These are phyloP conservation scores for Dispira simplex DNA, from an alignment of 192 early-diverging fungal genomes.

Conservation along the genomic window DNA sequence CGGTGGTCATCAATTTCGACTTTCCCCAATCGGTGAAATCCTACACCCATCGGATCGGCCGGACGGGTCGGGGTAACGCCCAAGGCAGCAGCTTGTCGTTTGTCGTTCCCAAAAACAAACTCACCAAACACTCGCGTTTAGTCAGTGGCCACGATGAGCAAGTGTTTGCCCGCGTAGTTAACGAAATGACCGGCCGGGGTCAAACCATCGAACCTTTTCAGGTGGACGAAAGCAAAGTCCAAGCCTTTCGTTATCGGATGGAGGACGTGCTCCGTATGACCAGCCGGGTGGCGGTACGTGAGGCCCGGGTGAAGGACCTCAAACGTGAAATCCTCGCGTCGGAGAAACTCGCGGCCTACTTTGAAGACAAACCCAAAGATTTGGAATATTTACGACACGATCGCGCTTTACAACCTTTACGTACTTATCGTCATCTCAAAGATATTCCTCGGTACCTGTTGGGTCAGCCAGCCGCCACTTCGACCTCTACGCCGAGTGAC, in stretches of 20 bases:
- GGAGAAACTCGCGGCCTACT: conserved; percentile 90
- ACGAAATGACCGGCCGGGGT: conserved; percentile 31
- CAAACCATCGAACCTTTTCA: conserved; percentile 55
- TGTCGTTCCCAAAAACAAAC: conserved; percentile 40
- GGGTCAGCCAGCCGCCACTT: too few species aligned
- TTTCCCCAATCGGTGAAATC: conserved; percentile 70
- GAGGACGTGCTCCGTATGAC: conserved; percentile 73
- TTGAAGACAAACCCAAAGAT: conserved; percentile 93
- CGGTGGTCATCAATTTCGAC: conserved; percentile 95
- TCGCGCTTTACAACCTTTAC: conserved; percentile 63
- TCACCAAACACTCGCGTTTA: conserved; percentile 13
- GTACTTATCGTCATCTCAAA: conserved; percentile 79
- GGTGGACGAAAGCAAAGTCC: conserved; percentile 80
- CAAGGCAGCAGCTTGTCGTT: conserved; percentile 83
- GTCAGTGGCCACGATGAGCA: conserved; percentile 35
- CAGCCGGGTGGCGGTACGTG: conserved; percentile 57
- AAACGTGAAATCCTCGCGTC: conserved; percentile 91
- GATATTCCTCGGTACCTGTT: conserved; percentile 80
- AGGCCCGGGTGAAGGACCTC: conserved; percentile 90
- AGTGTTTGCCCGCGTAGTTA: conserved; percentile 58
- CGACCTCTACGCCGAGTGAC: too few species aligned
- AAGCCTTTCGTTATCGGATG: conserved; percentile 84
- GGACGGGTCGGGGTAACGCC: conserved; percentile 84
- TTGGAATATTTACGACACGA: conserved; percentile 85
- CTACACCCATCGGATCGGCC: conserved; percentile 88